Evolutionary conservation across 768 basidiomycete species (phyloP).

Genomic region (Hysterangium stoloniferum): DNA sequence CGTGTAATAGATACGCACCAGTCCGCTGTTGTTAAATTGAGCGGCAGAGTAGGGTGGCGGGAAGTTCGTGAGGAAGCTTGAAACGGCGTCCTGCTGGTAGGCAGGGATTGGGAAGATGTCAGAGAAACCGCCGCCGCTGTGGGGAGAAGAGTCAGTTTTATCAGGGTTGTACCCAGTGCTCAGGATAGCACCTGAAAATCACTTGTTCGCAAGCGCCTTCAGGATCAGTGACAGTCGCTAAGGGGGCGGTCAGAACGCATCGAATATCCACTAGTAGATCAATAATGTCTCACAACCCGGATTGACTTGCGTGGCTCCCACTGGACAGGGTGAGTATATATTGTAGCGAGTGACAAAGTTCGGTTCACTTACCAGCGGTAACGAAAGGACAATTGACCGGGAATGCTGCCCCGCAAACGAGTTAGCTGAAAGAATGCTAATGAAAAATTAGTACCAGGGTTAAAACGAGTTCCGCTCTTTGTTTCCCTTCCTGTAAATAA

Average conservation of each 20-base stretch:
- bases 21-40: conserved; percentile 28
- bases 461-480: conserved; percentile 27
- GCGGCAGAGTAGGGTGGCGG: conserved; percentile 26
- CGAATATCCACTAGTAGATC: not conserved
- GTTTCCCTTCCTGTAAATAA: conserved; percentile 20
- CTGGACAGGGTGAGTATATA: not conserved
- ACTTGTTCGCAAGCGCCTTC: conserved; percentile 31
- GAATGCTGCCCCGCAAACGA: conserved; percentile 20
- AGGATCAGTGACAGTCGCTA: conserved; percentile 25
- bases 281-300: conserved; percentile 14
- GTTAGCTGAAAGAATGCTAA: not conserved
- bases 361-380: conserved; percentile 19
- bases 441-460: conserved; percentile 21
- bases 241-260: not conserved
- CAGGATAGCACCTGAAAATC: conserved; percentile 25
- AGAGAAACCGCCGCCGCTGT: conserved; percentile 32
- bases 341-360: not conserved
- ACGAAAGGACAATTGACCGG: conserved; percentile 38
- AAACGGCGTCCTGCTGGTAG: conserved; percentile 29
- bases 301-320: conserved; percentile 33
- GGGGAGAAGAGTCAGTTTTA: not conserved
- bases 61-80: conserved; percentile 12
- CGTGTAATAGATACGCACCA: conserved; percentile 16
- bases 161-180: no score
- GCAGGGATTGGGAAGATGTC: conserved; percentile 33